Percentiles rank a stretch among this genome's conserved stretches.
Conservation (phyloP, 208 protist genomes). For the Leishmania braziliensis region DNA sequence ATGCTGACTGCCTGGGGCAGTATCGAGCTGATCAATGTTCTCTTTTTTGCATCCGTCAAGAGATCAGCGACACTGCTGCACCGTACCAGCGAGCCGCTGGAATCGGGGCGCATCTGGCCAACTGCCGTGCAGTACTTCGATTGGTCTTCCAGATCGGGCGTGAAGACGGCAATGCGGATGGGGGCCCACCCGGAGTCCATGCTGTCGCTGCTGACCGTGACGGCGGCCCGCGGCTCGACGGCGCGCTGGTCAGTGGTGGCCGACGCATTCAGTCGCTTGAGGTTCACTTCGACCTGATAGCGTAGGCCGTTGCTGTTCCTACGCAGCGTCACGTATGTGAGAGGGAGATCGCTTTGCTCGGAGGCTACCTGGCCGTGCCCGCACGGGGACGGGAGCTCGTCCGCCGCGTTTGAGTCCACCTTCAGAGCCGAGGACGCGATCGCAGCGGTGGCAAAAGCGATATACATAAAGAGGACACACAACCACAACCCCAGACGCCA, state of each 20-base stretch:
- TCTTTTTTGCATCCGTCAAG: slow-evolving; percentile 43
- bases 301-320: background rate
- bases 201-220: background rate
- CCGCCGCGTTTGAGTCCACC: background rate
- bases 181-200: background rate
- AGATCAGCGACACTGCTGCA: slow-evolving; percentile 34
- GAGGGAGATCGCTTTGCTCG: slow-evolving; percentile 11
- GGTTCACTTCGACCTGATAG: slow-evolving; percentile 7
- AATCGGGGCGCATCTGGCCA: slow-evolving; percentile 35
- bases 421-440: background rate
- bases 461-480: background rate
- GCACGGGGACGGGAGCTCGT: background rate
- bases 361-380: slow-evolving; percentile 20
- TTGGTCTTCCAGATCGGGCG: slow-evolving; percentile 34
- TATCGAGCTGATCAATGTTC: slow-evolving; percentile 25
- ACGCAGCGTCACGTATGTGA: slow-evolving; percentile 21
- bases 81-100: slow-evolving; percentile 16
- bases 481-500: background rate
- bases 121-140: slow-evolving; percentile 45
- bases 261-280: background rate
- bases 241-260: background rate
- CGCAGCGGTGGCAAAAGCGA: background rate
- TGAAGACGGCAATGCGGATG: background rate
- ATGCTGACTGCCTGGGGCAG: slow-evolving; percentile 49
- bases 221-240: slow-evolving; percentile 8